Evolutionary conservation across 164 flowering plant genomes (phyloP), one percentile per base, ranked within the genome.

Genomic region (Stephania cephalantha): DNA sequence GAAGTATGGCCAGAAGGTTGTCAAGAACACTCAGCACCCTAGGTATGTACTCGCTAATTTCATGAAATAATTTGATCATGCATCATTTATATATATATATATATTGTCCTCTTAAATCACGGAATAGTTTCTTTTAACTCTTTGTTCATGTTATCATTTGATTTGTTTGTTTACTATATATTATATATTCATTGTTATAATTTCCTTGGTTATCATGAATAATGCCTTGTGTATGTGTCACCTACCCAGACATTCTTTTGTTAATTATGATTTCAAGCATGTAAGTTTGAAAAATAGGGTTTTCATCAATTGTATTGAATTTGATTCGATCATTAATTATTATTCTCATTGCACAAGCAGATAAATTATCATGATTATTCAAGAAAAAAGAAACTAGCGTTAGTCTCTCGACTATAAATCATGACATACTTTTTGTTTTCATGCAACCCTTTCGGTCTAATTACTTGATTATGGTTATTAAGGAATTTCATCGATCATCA

Each of bases 1-100:
- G 73, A 92, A 94, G 78, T 94, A 94, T 55, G 97, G 98, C 63
- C 96, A 94, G 82, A 92, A 94, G 84, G 91, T 92, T 5, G 98
- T 94, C 17, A 94, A 92, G 85, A 90, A 90, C 86, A 92, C 97
- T 35, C 92, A 87, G 46, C 93, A 92, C 84, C 97, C 97, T 81
- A 94, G 95, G 98, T 91, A 78, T 58, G 42, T 29, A 12, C 64
- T 73, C 64, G 17, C 8, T 70, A 4, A 42, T 44, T 17, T 25
- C 46, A 25, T 44, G 46, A 3, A 15, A 67, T 7, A 5, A 46
- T 31, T 42, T 68, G 46, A 44, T n/a, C 72, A 55, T 35, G 25
- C 25, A 25, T 25, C 25, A 0, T 0, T 25, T 25, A 25, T 25
- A 25, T 25, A 25, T 25, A 25, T 17, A 63, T 15, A 25, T 25